These are phyloP conservation scores for Mentha longifolia DNA, from an alignment of 257 asterid species.

Conservation along the genomic window DNA sequence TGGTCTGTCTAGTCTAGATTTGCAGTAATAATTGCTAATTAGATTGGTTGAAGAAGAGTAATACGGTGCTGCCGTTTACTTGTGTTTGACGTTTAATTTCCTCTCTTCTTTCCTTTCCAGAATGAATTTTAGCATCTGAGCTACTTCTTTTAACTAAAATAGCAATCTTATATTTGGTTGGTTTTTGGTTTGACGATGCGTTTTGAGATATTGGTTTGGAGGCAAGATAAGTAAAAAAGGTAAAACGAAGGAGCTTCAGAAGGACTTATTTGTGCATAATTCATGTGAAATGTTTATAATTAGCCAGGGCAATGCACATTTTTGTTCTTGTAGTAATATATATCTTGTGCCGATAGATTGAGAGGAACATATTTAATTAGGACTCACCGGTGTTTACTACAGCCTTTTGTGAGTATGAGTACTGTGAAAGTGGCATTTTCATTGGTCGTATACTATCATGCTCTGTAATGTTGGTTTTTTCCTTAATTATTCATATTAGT, in stretches of 20 bases:
- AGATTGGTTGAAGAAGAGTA: conserved; percentile 17
- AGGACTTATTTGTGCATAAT: conserved; percentile 5
- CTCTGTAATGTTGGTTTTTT: neutral
- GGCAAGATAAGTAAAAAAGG: neutral
- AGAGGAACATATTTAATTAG: neutral
- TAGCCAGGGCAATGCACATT: neutral
- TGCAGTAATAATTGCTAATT: conserved; percentile 19
- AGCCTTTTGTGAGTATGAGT: conserved; percentile 9
- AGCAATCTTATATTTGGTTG: neutral
- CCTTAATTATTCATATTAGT: neutral
- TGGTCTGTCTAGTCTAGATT: conserved; percentile 17
- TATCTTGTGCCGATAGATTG: neutral
- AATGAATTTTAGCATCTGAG: conserved; percentile 13
- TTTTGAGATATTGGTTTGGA: conserved; percentile 22
- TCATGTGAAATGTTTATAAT: conserved; percentile 4
- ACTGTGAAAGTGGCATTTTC: conserved; percentile 17
- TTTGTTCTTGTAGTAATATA: neutral
- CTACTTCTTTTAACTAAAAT: conserved; percentile 14
- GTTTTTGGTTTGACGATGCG: conserved; percentile 18
- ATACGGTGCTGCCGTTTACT: conserved; percentile 1
- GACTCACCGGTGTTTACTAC: neutral
- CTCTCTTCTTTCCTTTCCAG: neutral
- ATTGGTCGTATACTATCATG: neutral
- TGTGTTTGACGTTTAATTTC: conserved; percentile 11
- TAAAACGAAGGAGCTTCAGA: neutral